Evolutionary conservation across 495 filamentous ascomycete species (phyloP), one percentile per base, ranked within the genome.

Genomic region (Neurospora sp.): DNA sequence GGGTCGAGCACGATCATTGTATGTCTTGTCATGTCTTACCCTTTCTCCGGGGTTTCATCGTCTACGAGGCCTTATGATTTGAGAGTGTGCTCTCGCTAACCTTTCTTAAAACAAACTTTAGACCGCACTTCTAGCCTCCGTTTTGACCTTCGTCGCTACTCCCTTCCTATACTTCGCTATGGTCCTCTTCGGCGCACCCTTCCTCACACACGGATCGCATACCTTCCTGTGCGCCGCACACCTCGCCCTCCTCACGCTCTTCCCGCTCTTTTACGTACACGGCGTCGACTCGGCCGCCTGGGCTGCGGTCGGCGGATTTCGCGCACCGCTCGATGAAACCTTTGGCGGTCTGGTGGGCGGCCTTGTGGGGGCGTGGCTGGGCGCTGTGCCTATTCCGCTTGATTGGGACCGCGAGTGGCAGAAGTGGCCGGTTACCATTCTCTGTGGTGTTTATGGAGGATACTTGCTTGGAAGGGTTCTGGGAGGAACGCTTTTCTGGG

Each of bases 381-480:
- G 91, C 4, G 92, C 92, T 12, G 90, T 98, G 41, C 96, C 96
- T 1, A 98, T 99, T 79, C 96, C 96, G 22, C 83, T 99, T 74
- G 96, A 98, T 80, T 98, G 94, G 93, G 93, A 85, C 77, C 90
- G 96, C 27, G 94, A 97, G 75, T 99, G 96, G 96, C 96, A 99
- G 87, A 93, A 91, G 79, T 99, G 94, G 90, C 96, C 96, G 3
- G 92, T 98, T 40, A 98, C 96, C 0, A 92, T 99, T 40, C 72
- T 86, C 12, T 78, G 72, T 10, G 85, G 84, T 2, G 20, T 84
- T 40, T 86, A 84, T 69, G 79, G 73, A 0, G 84, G 84, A 2
- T 82, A 83, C 75, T 45, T 81, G 38, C 40, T 80, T 0, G 83
- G 83, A 0, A 80, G 80, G 73, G 65, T 79, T 27, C 9, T 84